Evolutionary conservation across 164 flowering plant species (phyloP).

Genomic region (Umbellularia californica): DNA sequence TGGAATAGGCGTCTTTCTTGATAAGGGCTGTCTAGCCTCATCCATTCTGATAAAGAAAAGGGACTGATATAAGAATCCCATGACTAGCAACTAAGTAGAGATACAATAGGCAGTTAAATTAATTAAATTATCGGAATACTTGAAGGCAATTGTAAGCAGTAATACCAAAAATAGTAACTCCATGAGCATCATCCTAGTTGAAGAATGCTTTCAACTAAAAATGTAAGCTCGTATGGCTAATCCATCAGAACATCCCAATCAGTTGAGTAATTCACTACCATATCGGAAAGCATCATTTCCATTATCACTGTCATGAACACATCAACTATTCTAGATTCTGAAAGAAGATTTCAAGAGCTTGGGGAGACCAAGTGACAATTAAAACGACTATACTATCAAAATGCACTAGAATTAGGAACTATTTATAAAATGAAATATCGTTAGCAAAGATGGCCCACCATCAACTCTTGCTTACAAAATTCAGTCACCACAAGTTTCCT

Average conservation of each 20-base stretch:
- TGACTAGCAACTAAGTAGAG: background rate
- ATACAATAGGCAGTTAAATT: background rate
- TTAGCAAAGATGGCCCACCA: background rate
- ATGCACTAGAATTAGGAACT: no score
- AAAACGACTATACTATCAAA: background rate
- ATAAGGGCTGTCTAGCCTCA: constrained; percentile 61
- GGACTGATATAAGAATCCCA: background rate
- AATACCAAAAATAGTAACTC: background rate
- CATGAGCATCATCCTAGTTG: background rate
- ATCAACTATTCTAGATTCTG: background rate
- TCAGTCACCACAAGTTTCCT: background rate
- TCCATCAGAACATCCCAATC: background rate
- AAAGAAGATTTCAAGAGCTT: background rate
- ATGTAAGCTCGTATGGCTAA: background rate
- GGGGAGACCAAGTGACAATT: background rate
- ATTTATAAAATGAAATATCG: background rate
- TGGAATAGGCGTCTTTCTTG: constrained; percentile 54
- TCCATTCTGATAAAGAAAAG: constrained; percentile 45
- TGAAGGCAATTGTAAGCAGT: background rate
- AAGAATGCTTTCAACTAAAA: background rate
- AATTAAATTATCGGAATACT: background rate
- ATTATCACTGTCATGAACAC: background rate
- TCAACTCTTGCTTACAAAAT: background rate
- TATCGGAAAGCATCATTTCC: background rate
- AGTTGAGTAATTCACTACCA: background rate